phyloP scores from a whole-genome alignment of 169 alveolate genomes.

The Neospora caninum region DNA sequence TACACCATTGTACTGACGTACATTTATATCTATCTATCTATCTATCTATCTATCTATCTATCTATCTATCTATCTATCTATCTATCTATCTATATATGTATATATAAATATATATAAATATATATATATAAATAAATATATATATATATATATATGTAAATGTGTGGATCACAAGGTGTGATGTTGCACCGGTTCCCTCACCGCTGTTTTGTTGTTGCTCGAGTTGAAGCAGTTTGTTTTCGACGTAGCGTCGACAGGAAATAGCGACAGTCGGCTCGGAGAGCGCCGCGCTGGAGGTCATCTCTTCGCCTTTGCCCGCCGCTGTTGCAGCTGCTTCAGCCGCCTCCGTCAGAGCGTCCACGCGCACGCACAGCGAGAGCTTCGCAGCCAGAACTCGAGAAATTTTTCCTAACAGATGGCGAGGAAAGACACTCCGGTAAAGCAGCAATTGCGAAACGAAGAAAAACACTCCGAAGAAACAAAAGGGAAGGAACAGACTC shows the following conservation, averaged over 20 bases:
- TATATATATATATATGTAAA: too few species aligned
- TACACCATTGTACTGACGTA: too few species aligned
- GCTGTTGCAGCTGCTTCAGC: conserved; percentile 69
- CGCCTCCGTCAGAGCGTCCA: conserved; percentile 94
- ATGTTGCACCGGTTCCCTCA: not conserved
- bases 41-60: not conserved
- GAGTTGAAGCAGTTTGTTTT: conserved; percentile 46
- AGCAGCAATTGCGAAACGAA: too few species aligned
- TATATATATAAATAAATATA: too few species aligned
- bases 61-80: not conserved
- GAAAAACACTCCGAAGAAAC: too few species aligned
- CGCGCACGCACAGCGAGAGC: conserved; percentile 98
- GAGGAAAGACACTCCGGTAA: not conserved
- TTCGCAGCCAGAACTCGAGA: conserved; percentile 99
- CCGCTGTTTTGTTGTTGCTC: conserved; percentile 53
- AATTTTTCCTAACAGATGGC: conserved; percentile 80
- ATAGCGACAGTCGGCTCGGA: conserved; percentile 71
- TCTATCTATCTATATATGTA: not conserved
- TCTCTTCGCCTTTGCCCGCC: conserved; percentile 29
- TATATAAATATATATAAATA: not conserved
- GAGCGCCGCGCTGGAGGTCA: not conserved
- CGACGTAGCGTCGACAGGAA: conserved; percentile 67
- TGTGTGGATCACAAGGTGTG: not conserved
- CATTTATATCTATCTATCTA: not conserved
- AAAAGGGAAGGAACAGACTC: too few species aligned